A percentile compares a stretch with the other conserved stretches of the same genome.
These are phyloP conservation scores for Musa troglodytarum DNA, from an alignment of 176 grass and related monocot species.

Conservation along the genomic window DNA sequence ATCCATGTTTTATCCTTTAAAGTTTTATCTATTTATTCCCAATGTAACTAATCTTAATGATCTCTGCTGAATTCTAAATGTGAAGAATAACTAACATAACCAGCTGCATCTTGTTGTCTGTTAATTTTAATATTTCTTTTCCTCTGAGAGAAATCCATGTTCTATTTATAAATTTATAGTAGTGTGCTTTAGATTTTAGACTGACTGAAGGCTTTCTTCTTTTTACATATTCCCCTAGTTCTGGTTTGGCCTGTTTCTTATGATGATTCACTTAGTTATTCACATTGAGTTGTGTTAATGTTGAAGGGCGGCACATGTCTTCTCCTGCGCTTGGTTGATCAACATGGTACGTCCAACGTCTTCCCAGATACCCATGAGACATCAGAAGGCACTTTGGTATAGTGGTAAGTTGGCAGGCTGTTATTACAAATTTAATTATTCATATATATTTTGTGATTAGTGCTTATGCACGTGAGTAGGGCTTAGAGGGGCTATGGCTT, in stretches of 20 bases:
- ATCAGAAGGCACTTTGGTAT: constrained; percentile 99
- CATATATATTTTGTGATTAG: neutral
- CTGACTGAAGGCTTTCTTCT: neutral
- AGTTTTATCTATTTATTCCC: too few relatives aligned
- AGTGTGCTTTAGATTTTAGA: neutral
- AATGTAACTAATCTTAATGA: too few relatives aligned
- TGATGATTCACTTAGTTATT: neutral
- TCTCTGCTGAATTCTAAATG: too few relatives aligned
- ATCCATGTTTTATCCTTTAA: too few relatives aligned
- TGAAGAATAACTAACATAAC: too few relatives aligned
- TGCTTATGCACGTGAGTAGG: constrained; percentile 31
- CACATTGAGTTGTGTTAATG: constrained; percentile 3
- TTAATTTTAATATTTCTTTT: neutral
- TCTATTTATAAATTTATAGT: neutral
- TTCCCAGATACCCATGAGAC: constrained; percentile 71
- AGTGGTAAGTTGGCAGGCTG: constrained; percentile 53
- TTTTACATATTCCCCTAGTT: neutral
- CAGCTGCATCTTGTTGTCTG: neutral
- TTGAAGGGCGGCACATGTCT: constrained; percentile 82
- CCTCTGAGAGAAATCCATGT: neutral
- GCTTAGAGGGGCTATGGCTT: constrained; percentile 98
- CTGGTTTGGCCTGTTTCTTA: neutral
- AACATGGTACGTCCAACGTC: constrained; percentile 65
- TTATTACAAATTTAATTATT: neutral
- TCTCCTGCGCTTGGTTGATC: constrained; percentile 86